Evolutionary conservation across 2,329 filamentous ascomycete species (phyloP).

Genomic region (Cladophialophora yegresii): DNA sequence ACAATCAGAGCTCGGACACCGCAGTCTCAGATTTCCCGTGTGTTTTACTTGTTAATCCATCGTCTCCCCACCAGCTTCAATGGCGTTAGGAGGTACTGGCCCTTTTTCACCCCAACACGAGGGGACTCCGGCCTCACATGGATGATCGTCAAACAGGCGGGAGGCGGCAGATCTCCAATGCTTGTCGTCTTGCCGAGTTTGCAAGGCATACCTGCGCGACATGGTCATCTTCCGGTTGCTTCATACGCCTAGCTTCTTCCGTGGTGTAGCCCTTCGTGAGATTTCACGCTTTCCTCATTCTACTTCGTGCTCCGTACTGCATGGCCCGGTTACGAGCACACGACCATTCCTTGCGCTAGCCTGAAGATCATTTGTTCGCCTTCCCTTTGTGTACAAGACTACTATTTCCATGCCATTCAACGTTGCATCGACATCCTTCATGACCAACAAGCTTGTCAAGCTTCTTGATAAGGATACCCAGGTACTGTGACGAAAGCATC

Average conservation of each 20-base stretch:
- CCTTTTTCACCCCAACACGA: not conserved
- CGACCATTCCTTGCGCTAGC: not conserved
- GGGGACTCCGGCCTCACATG: not conserved
- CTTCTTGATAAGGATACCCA: conserved; percentile 7
- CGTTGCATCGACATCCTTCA: conserved; percentile 19
- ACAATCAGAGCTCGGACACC: not conserved
- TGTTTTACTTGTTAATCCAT: not conserved
- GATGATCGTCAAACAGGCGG: conserved; percentile 1
- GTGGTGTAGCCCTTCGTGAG: not conserved
- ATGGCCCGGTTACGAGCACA: not conserved
- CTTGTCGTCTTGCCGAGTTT: not conserved
- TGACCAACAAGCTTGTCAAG: conserved; percentile 18
- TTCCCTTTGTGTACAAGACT: conserved; percentile 19
- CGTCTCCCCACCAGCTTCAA: not conserved
- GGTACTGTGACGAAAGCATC: not conserved
- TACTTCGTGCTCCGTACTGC: not conserved
- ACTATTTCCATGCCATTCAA: conserved; percentile 8
- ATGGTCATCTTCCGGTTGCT: conserved; percentile 4
- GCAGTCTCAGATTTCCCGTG: not conserved
- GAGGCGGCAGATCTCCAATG: conserved; percentile 2
- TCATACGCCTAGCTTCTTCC: not conserved
- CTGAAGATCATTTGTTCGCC: conserved; percentile 18
- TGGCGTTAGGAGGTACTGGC: too few relatives aligned
- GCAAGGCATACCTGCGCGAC: not conserved
- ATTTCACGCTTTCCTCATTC: not conserved